Percentiles rank a stretch among this genome's conserved stretches.
These are phyloP conservation scores for Pythium folliculosum DNA, from an alignment of 352 stramenopile genomes.

Conservation along the genomic window DNA sequence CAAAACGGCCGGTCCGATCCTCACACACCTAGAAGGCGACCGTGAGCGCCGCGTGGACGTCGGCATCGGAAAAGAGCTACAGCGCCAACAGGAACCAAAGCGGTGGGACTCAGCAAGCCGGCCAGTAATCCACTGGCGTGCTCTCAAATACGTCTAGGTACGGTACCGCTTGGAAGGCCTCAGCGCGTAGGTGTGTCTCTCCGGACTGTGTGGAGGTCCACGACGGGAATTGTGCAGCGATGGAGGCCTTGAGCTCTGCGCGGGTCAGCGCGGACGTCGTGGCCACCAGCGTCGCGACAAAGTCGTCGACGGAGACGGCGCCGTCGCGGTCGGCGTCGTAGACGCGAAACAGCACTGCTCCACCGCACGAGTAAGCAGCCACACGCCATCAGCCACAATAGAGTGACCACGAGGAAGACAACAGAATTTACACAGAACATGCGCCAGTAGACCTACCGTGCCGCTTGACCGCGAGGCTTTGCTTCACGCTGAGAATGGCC, in stretches of 20 bases:
- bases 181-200: not conserved
- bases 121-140: too few relatives aligned
- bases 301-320: constrained; percentile 33
- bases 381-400: too few relatives aligned
- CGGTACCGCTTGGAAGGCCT: constrained; percentile 21
- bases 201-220: not conserved
- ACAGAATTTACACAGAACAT: not conserved
- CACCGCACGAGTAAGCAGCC: too few relatives aligned
- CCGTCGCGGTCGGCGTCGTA: constrained; percentile 43
- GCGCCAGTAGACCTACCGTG: constrained; percentile 1
- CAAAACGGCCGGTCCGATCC: not conserved
- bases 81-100: not conserved
- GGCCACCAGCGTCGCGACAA: constrained; percentile 26
- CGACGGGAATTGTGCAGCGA: constrained; percentile 11
- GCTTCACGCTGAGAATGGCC: constrained; percentile 40
- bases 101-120: too few relatives aligned
- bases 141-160: too few relatives aligned
- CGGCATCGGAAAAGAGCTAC: constrained; percentile 28
- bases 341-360: constrained; percentile 43
- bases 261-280: constrained; percentile 20
- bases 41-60: constrained; percentile 24
- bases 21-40: constrained; percentile 15
- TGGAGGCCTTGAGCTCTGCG: constrained; percentile 2
- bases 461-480: constrained; percentile 37
- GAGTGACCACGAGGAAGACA: too few relatives aligned